Percentiles rank a stretch among this genome's conserved stretches.
phyloP scores from a whole-genome alignment of 2,329 filamentous ascomycete genomes.

The Cercospora zeae-maydis region DNA sequence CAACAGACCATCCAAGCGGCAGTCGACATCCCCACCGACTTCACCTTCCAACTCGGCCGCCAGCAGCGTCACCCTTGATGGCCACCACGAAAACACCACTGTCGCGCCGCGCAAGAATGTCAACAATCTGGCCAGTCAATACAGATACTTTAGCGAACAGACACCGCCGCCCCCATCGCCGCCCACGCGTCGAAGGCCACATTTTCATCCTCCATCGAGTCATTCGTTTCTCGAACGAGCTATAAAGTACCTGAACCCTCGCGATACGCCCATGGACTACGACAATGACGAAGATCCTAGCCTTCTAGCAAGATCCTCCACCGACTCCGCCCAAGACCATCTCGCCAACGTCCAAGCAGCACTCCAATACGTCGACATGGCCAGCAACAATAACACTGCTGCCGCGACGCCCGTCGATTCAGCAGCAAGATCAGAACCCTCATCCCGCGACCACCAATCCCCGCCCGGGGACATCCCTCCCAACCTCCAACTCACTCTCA shows the following conservation, averaged over 20 bases:
- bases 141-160: neutral
- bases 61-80: neutral
- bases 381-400: neutral
- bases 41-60: neutral
- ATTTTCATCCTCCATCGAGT: neutral
- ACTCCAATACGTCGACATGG: neutral
- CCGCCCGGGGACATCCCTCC: neutral
- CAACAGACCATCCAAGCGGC: constrained; percentile 8
- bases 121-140: neutral
- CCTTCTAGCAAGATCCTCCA: neutral
- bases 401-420: neutral
- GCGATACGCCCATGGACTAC: neutral
- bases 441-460: neutral
- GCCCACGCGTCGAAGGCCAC: neutral
- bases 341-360: neutral
- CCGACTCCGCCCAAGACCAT: neutral
- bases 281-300: neutral
- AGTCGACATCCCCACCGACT: constrained; percentile 9
- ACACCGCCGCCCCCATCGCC: neutral
- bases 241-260: neutral
- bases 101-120: neutral
- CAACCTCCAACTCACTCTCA: neutral
- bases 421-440: neutral
- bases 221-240: neutral
- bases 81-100: neutral